These are phyloP conservation scores for Hura crepitans DNA, from an alignment of 441 rosid genomes.

Conservation along the genomic window DNA sequence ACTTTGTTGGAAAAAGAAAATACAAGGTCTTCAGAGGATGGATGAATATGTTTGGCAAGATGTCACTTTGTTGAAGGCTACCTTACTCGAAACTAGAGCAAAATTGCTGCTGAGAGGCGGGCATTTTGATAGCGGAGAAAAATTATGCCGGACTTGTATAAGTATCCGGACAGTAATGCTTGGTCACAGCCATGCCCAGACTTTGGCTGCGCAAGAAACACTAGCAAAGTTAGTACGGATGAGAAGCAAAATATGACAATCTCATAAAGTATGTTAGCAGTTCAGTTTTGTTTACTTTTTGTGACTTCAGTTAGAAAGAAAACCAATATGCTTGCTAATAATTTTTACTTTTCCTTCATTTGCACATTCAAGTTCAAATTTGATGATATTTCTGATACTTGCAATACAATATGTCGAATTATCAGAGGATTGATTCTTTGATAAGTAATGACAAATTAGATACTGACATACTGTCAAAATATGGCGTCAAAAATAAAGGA, in stretches of 20 bases:
- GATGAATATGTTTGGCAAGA: conserved; percentile 94
- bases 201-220: conserved; percentile 91
- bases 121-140: conserved; percentile 80
- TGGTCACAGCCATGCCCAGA: conserved; percentile 74
- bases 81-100: conserved; percentile 78
- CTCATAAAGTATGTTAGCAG: background rate
- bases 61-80: conserved; percentile 77
- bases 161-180: conserved; percentile 93
- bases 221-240: conserved; percentile 77
- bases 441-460: background rate
- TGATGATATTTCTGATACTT: background rate
- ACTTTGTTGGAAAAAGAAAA: conserved; percentile 77
- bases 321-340: conserved; percentile 12
- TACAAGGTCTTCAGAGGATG: conserved; percentile 48
- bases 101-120: conserved; percentile 84
- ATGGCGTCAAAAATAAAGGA: background rate
- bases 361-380: conserved; percentile 4
- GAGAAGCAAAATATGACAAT: conserved; percentile 74
- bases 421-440: background rate
- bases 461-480: conserved; percentile 1
- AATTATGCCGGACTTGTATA: conserved; percentile 77
- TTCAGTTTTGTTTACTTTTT: conserved; percentile 35
- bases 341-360: background rate
- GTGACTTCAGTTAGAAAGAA: conserved; percentile 23
- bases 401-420: background rate